Evolutionary conservation across 1,284 basidiomycete genomes (phyloP).

Genomic region (Singerocomus rubriflavus): DNA sequence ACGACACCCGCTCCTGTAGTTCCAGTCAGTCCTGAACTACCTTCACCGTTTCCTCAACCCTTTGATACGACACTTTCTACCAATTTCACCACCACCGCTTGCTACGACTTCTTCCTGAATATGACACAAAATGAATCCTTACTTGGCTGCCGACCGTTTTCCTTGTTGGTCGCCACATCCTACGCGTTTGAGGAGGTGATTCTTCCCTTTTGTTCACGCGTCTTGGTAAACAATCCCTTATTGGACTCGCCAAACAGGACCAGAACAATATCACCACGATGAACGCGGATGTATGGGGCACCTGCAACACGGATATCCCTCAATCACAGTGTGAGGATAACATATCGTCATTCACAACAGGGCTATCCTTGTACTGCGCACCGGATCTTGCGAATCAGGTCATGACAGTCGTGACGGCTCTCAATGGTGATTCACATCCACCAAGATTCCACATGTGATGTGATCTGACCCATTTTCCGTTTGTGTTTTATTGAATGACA

Average conservation of each 20-base stretch:
- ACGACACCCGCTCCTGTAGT: conserved; percentile 38
- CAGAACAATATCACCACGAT: conserved; percentile 60
- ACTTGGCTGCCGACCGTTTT: conserved; percentile 71
- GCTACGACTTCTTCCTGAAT: conserved; percentile 67
- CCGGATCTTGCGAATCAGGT: conserved; percentile 53
- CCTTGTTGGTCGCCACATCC: conserved; percentile 62
- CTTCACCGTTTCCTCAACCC: conserved; percentile 73
- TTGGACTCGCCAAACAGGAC: conserved; percentile 41
- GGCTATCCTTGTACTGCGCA: conserved; percentile 47
- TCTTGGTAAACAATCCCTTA: conserved; percentile 5
- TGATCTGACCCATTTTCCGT: not conserved
- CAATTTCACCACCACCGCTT: conserved; percentile 62
- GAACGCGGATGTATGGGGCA: conserved; percentile 72
- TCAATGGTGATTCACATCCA: conserved; percentile 42
- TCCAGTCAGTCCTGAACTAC: conserved; percentile 45
- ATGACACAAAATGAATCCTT: conserved; percentile 65
- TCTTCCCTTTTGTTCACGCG: conserved; percentile 17
- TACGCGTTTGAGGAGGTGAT: conserved; percentile 53
- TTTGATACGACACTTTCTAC: conserved; percentile 61
- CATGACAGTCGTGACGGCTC: conserved; percentile 45
- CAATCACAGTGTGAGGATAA: conserved; percentile 52
- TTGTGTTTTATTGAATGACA: conserved; percentile 23
- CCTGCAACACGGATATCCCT: conserved; percentile 60
- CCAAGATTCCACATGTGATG: not conserved
- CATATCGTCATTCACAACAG: conserved; percentile 58